phyloP scores from a whole-genome alignment of 176 grass and related monocot species.

The Ensete glaucum region DNA sequence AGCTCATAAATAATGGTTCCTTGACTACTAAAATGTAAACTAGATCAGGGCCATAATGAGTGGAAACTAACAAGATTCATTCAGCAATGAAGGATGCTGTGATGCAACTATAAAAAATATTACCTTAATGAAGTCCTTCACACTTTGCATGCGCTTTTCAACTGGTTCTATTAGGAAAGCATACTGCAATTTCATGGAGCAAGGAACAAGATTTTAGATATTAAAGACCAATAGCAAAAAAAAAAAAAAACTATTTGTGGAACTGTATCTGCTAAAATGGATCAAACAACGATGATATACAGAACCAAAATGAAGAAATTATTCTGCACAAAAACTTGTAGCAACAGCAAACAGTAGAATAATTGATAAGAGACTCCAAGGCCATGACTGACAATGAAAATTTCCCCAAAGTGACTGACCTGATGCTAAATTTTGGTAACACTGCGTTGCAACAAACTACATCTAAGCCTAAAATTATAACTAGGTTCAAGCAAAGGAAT shows the following conservation, averaged over 20 bases:
- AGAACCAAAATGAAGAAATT: too few relatives aligned
- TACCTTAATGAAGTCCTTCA: constrained; percentile 83
- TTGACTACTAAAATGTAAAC: not conserved
- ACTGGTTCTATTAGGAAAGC: constrained; percentile 74
- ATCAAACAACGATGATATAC: too few relatives aligned
- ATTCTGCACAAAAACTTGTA: not conserved
- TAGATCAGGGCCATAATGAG: not conserved
- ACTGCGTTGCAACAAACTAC: too few relatives aligned
- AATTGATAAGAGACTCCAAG: not conserved
- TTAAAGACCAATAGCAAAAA: not conserved
- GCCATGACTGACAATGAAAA: not conserved
- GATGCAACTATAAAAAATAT: not conserved
- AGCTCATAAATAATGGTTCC: not conserved
- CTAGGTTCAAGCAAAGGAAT: too few relatives aligned
- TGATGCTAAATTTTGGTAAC: not conserved
- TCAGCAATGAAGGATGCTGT: not conserved
- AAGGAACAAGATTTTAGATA: constrained; percentile 1
- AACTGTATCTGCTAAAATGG: too few relatives aligned
- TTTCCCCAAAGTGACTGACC: not conserved
- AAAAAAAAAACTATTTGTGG: not conserved
- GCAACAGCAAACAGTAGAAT: not conserved
- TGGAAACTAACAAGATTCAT: constrained; percentile 1
- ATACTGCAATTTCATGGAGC: constrained; percentile 36
- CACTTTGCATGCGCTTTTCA: constrained; percentile 65
- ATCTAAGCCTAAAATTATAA: too few relatives aligned